Evolutionary conservation across 768 basidiomycete genomes (phyloP).

Genomic region (Termitomyces sp.): DNA sequence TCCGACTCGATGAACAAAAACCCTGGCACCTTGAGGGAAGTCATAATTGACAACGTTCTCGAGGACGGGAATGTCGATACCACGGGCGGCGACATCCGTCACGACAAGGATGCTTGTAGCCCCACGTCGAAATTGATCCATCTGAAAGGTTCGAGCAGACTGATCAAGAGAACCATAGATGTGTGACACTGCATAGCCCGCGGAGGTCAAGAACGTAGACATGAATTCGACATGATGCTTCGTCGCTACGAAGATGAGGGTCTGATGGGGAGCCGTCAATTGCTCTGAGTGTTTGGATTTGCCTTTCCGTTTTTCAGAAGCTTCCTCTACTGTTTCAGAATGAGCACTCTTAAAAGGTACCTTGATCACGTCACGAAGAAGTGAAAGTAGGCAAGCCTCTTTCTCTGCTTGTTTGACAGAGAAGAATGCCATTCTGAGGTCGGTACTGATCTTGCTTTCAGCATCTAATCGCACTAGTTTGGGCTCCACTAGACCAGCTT

Average conservation of each 20-base stretch:
- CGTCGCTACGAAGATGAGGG: slow-evolving; percentile 91
- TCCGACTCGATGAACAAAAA: slow-evolving; percentile 96
- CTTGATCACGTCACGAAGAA: slow-evolving; percentile 84
- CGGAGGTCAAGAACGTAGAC: slow-evolving; percentile 66
- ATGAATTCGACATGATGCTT: slow-evolving; percentile 99
- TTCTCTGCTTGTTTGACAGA: slow-evolving; percentile 91
- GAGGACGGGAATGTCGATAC: slow-evolving; percentile 95
- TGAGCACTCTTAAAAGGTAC: slow-evolving; percentile 57
- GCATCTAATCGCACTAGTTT: slow-evolving; percentile 95
- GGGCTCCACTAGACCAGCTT: slow-evolving; percentile 90
- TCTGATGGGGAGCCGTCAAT: slow-evolving; percentile 77
- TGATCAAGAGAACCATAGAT: slow-evolving; percentile 97
- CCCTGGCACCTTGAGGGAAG: slow-evolving; percentile 89
- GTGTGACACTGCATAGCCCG: slow-evolving; percentile 87
- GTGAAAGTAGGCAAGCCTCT: slow-evolving; percentile 81
- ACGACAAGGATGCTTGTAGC: slow-evolving; percentile 85
- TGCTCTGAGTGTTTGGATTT: slow-evolving; percentile 52
- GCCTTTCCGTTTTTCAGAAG: slow-evolving; percentile 36
- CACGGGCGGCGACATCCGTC: slow-evolving; percentile 96
- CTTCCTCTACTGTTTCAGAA: slow-evolving; percentile 24
- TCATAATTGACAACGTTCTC: slow-evolving; percentile 99
- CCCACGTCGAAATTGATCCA: slow-evolving; percentile 85
- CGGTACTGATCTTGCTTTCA: slow-evolving; percentile 92
- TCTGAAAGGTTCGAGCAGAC: slow-evolving; percentile 80
- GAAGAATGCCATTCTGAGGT: slow-evolving; percentile 94